Evolutionary conservation across 495 filamentous ascomycete species (phyloP).

Genomic region (Aspergillus wentii): DNA sequence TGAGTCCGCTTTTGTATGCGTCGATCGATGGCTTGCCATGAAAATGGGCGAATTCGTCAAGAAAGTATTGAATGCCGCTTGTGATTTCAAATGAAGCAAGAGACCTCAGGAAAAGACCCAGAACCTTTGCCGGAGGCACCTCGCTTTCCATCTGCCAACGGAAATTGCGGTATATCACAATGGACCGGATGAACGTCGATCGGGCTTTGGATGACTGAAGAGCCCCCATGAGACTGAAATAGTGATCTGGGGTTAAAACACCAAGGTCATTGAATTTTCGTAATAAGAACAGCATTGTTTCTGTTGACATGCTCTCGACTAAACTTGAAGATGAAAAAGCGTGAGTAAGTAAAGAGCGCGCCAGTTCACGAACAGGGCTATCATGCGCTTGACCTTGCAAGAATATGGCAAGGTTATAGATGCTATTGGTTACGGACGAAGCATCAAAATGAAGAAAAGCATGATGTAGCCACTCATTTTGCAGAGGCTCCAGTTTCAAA

Average conservation of each 20-base stretch:
- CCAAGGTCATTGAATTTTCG: conserved; percentile 15
- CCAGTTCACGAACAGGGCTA: conserved; percentile 8
- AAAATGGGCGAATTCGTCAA: conserved; percentile 44
- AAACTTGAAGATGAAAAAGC: conserved; percentile 14
- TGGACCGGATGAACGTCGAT: conserved; percentile 19
- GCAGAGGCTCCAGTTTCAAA: conserved; percentile 5
- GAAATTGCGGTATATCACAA: conserved; percentile 38
- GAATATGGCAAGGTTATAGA: conserved; percentile 15
- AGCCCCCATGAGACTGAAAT: conserved; percentile 22
- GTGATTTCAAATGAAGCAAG: conserved; percentile 23
- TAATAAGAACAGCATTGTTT: conserved; percentile 25
- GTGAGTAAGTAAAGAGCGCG: conserved; percentile 15
- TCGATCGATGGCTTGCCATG: conserved; percentile 18
- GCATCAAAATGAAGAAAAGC: conserved; percentile 5
- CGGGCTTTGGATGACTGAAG: conserved; percentile 19
- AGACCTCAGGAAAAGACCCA: conserved; percentile 17
- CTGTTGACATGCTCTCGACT: conserved; percentile 18
- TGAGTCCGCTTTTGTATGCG: conserved; percentile 27
- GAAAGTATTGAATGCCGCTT: conserved; percentile 40
- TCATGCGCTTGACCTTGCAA: conserved; percentile 4
- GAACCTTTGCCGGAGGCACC: conserved; percentile 14
- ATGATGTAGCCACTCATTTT: conserved; percentile 7
- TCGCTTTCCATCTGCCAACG: conserved; percentile 21
- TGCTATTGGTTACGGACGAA: conserved; percentile 7
- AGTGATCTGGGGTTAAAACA: conserved; percentile 17